phyloP scores from a whole-genome alignment of 2,329 filamentous ascomycete genomes.

The Dactylellina parvicollis region DNA sequence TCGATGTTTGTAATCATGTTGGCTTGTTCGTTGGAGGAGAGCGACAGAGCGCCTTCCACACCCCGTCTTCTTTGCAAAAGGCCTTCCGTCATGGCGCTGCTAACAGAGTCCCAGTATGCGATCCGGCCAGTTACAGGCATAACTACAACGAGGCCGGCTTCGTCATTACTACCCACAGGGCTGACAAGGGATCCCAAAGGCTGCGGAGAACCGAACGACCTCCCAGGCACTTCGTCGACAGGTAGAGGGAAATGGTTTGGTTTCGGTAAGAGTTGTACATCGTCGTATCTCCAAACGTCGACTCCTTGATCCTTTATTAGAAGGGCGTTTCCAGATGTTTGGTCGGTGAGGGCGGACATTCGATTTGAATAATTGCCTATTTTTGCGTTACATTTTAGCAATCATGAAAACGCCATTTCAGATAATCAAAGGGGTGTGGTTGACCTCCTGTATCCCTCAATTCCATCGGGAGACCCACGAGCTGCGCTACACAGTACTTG shows the following conservation, averaged over 20 bases:
- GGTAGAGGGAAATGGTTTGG: constrained; percentile 83
- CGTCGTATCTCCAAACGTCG: constrained; percentile 87
- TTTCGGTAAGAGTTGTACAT: constrained; percentile 74
- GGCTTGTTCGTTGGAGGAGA: constrained; percentile 81
- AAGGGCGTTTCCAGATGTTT: constrained; percentile 77
- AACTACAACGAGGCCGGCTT: constrained; percentile 86
- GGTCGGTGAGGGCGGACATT: constrained; percentile 62
- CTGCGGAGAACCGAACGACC: constrained; percentile 73
- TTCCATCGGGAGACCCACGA: constrained; percentile 56
- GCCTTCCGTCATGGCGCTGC: constrained; percentile 58
- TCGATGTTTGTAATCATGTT: constrained; percentile 83
- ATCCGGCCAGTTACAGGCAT: constrained; percentile 85
- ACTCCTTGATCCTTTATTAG: constrained; percentile 83
- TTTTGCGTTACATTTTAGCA: background rate
- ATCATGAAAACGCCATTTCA: background rate
- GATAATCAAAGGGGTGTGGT: background rate
- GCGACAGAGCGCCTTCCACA: constrained; percentile 57
- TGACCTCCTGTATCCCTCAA: constrained; percentile 55
- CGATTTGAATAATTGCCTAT: constrained; percentile 57
- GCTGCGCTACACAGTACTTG: constrained; percentile 58
- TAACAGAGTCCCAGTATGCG: constrained; percentile 94
- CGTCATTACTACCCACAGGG: constrained; percentile 77
- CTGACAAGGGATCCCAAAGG: constrained; percentile 86
- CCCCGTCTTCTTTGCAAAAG: constrained; percentile 57
- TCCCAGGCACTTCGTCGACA: constrained; percentile 68